Evolutionary conservation across 2,329 filamentous ascomycete genomes (phyloP), one percentile per base, ranked within the genome.

Genomic region (Pseudopyricularia cyperi): DNA sequence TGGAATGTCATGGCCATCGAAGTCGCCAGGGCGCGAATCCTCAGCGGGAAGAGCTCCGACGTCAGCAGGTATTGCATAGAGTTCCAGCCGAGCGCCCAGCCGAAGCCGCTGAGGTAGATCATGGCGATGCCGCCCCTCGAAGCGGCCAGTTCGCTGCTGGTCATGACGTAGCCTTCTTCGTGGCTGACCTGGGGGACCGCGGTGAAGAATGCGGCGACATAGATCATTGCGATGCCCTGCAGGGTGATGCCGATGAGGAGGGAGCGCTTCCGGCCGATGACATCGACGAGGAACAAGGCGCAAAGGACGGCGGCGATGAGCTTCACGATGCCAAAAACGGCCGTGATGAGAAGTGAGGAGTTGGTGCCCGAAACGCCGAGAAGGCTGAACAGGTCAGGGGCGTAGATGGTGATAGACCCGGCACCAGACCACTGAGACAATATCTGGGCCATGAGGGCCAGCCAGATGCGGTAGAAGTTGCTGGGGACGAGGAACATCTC

Each of bases 41-140:
- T 76, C 9, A 89, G 73, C 1, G 85, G 84, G 69, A 86, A 89
- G 55, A 89, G 74, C 63, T 89, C 85, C 2, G 83, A 82, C 15
- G 84, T 87, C 54, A 89, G 76, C 5, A 89, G 74, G 62, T 89
- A 89, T 66, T 88, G 84, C 72, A 87, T 84, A 0, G 74, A 78
- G 68, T 87, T 87, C 82, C 80, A 89, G 46, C 77, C 82, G 2
- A 84, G 68, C 2, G 82, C 82, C 81, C 82, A 85, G 2, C 82
- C 82, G 53, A 77, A 72, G 24, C 51, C 51, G 8, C 46, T 81
- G 37, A 86, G 52, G 62, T 83, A 87, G 57, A 87, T 85, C 78
- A 85, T 83, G 48, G 79, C 81, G 54, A 86, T 78, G 14, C 84
- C 85, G 4, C 77, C 82, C 17, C 74, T 79, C 52, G 80, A 82